Evolutionary conservation across 306 rosid genomes (phyloP), one percentile per base, ranked within the genome.

Genomic region (Mimosa pudica): DNA sequence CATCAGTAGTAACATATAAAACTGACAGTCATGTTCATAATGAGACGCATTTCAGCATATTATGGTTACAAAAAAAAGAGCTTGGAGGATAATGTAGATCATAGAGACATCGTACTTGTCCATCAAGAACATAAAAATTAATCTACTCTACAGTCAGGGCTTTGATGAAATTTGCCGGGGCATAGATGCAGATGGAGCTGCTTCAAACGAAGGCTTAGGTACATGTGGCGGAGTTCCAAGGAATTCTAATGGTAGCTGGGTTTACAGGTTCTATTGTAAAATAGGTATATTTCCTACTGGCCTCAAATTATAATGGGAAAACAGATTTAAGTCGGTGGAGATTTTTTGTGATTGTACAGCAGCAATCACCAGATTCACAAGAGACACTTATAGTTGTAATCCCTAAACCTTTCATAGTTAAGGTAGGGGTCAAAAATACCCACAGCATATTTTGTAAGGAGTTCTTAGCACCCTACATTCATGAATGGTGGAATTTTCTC

Each of bases 51-150:
- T 13, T 14, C 13, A 6, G 55, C 55, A 49, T 49, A 49, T 49
- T 49, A 49, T 49, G 5, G 16, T 45, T 7, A 10, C 52, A 0
- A 4, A 49, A 49, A 49, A 12, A 49, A 11, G 55, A 10, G 17
- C 55, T 49, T 6, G 24, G 16, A 3, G 60, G 9, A 54, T 16
- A 3, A 14, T 54, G 4, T 54, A 54, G 7, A 71, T 8, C 18
- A 1, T 18, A n/a, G 20, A 57, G 63, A 32, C 9, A 32, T 51
- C 3, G 7, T 45, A 81, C 52, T 46, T 38, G 42, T 8, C 44
- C 41, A 62, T 58, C 44, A 61, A 49, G 4, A 35, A 48, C 68
- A 70, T 60, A 76, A 7, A 80, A 48, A 61, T 41, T 24, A 46
- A 58, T 76, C 36, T 38, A 60, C 35, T 5, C 5, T 52, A 35